Evolutionary conservation across 768 basidiomycete species (phyloP).

Genomic region (Austroboletus festivus): DNA sequence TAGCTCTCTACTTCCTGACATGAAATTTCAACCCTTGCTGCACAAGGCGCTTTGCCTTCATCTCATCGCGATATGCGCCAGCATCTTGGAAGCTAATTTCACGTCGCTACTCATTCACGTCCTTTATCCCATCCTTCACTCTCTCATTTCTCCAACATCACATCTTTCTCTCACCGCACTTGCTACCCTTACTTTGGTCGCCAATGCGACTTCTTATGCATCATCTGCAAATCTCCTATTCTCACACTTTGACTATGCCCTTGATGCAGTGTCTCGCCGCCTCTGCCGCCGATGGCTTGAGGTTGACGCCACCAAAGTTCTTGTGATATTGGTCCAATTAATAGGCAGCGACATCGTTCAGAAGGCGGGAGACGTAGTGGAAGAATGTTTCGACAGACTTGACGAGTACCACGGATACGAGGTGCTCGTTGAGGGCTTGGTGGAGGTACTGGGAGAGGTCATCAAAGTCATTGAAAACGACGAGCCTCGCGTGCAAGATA

Average conservation of each 20-base stretch:
- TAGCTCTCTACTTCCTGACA: conserved; percentile 23
- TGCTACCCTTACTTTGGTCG: conserved; percentile 66
- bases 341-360: conserved; percentile 86
- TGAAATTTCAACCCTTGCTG: conserved; percentile 55
- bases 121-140: conserved; percentile 84
- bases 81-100: conserved; percentile 72
- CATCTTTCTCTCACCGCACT: conserved; percentile 75
- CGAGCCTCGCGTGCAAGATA: conserved; percentile 30
- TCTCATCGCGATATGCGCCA: conserved; percentile 64
- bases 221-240: conserved; percentile 84
- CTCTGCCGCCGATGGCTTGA: conserved; percentile 81
- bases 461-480: conserved; percentile 71
- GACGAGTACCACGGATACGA: conserved; percentile 96
- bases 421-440: conserved; percentile 76
- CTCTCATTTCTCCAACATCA: conserved; percentile 68
- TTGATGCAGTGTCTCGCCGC: conserved; percentile 85
- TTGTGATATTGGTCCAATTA: conserved; percentile 79
- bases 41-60: conserved; percentile 72
- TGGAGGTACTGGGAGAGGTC: conserved; percentile 85
- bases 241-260: conserved; percentile 94
- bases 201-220: conserved; percentile 81
- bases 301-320: conserved; percentile 83
- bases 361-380: conserved; percentile 89
- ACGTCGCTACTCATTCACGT: conserved; percentile 69
- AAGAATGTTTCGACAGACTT: conserved; percentile 94